Evolutionary conservation across 352 stramenopile species (phyloP).

Genomic region (Salisapilia sapeloensis): DNA sequence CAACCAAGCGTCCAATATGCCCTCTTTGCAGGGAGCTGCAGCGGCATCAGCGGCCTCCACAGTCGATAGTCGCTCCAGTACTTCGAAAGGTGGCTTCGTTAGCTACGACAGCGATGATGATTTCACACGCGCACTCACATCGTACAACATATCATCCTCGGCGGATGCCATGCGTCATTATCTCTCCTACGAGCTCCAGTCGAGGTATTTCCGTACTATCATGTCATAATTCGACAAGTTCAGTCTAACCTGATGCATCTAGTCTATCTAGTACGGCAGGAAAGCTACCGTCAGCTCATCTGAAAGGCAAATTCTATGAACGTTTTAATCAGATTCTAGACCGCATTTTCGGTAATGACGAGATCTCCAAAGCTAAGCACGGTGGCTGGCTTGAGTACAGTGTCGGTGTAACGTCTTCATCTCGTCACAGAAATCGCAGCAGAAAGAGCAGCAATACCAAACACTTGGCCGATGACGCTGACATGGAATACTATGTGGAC

Average conservation of each 20-base stretch:
- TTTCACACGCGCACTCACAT: conserved; percentile 38
- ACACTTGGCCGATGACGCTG: conserved; percentile 37
- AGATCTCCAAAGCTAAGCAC: conserved; percentile 60
- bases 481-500: conserved; percentile 32
- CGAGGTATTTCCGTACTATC: conserved; percentile 9
- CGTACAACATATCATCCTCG: conserved; percentile 43
- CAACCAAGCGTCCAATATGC: no score
- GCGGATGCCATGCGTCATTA: conserved; percentile 48
- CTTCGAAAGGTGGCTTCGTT: no score
- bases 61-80: no score
- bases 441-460: background rate
- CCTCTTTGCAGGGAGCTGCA: no score
- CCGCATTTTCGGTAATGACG: conserved; percentile 55
- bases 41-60: no score
- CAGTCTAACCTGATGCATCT: background rate
- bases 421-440: background rate
- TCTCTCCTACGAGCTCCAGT: conserved; percentile 48
- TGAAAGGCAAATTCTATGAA: conserved; percentile 72
- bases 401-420: conserved; percentile 11
- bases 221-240: no score
- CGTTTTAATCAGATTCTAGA: conserved; percentile 76
- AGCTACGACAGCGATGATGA: conserved; percentile 56
- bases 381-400: conserved; percentile 77
- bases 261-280: conserved; percentile 24
- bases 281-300: conserved; percentile 63